A percentile compares a stretch with the other conserved stretches of the same genome.
phyloP scores from a whole-genome alignment of 1,284 basidiomycete species.

The Sphagnurus paluster region DNA sequence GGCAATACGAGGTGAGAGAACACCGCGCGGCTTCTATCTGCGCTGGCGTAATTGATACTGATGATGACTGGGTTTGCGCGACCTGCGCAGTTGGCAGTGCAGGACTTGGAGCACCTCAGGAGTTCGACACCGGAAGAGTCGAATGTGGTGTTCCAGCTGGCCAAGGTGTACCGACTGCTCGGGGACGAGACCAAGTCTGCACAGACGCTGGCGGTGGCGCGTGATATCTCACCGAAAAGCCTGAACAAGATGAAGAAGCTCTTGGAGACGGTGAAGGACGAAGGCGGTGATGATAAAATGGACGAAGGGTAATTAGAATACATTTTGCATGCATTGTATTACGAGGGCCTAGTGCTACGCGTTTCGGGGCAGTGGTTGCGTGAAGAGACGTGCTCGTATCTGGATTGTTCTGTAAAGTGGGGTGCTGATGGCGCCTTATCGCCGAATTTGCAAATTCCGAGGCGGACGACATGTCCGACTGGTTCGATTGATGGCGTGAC shows the following conservation, averaged over 20 bases:
- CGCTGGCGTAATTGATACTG: no score
- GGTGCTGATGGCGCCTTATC: slow-evolving; percentile 26
- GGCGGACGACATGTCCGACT: slow-evolving; percentile 8
- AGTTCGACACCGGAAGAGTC: slow-evolving; percentile 88
- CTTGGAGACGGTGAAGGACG: slow-evolving; percentile 68
- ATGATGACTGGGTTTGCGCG: no score
- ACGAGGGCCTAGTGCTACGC: no score
- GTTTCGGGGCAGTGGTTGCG: slow-evolving; percentile 9
- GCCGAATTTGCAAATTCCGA: slow-evolving; percentile 19
- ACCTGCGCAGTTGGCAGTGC: slow-evolving; percentile 64
- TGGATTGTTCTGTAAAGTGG: slow-evolving; percentile 18
- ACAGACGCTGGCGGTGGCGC: slow-evolving; percentile 81
- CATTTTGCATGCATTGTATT: slow-evolving; percentile 5
- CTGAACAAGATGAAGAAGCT: slow-evolving; percentile 76
- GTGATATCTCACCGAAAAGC: slow-evolving; percentile 82
- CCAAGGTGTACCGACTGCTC: slow-evolving; percentile 81
- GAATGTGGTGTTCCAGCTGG: slow-evolving; percentile 94
- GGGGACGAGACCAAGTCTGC: slow-evolving; percentile 80
- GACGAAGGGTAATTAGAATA: slow-evolving; percentile 56
- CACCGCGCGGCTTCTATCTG: slow-evolving; percentile 8
- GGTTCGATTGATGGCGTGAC: slow-evolving; percentile 13
- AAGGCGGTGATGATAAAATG: slow-evolving; percentile 67
- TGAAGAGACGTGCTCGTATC: slow-evolving; percentile 3
- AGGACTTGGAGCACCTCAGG: slow-evolving; percentile 77
- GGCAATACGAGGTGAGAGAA: slow-evolving; percentile 73